Percentiles rank a stretch among this genome's conserved stretches.
phyloP scores from a whole-genome alignment of 768 basidiomycete genomes.

The Phanerodontia chrysosporium region DNA sequence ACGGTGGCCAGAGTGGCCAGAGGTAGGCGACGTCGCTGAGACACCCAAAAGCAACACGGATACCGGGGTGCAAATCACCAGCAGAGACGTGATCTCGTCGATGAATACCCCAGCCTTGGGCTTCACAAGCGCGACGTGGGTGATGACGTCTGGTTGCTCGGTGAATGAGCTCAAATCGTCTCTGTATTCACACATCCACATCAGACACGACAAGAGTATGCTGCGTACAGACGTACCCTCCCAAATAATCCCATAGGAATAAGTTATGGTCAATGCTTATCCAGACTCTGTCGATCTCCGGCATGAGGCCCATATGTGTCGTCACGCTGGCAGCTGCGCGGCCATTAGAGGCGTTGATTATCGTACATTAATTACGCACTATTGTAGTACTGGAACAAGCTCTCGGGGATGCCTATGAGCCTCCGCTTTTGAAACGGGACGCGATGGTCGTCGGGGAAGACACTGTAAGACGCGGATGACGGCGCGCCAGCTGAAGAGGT shows the following conservation, averaged over 20 bases:
- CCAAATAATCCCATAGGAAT: conserved; percentile 94
- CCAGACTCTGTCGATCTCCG: conserved; percentile 93
- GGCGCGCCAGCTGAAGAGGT: conserved; percentile 48
- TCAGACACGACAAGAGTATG: conserved; percentile 23
- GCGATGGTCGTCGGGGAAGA: conserved; percentile 73
- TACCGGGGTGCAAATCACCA: conserved; percentile 86
- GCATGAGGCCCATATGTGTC: conserved; percentile 86
- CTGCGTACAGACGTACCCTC: conserved; percentile 60
- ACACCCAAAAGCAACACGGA: conserved; percentile 84
- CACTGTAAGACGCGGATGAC: conserved; percentile 73
- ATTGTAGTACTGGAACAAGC: conserved; percentile 73
- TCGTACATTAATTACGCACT: conserved; percentile 35
- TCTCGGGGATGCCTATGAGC: conserved; percentile 74
- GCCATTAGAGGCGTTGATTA: conserved; percentile 13
- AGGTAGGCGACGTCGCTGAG: conserved; percentile 44
- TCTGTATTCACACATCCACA: conserved; percentile 24
- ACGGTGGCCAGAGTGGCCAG: conserved; percentile 41
- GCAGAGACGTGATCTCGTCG: conserved; percentile 83
- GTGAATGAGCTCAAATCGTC: conserved; percentile 89
- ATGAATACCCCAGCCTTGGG: conserved; percentile 87
- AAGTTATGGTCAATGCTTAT: conserved; percentile 92
- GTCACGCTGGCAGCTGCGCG: conserved; percentile 58
- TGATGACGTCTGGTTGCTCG: conserved; percentile 87
- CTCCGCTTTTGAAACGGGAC: conserved; percentile 78
- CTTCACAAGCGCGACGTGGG: conserved; percentile 81